These are phyloP conservation scores for Lyophyllum semitale DNA, from an alignment of 768 basidiomycete species.

Conservation along the genomic window DNA sequence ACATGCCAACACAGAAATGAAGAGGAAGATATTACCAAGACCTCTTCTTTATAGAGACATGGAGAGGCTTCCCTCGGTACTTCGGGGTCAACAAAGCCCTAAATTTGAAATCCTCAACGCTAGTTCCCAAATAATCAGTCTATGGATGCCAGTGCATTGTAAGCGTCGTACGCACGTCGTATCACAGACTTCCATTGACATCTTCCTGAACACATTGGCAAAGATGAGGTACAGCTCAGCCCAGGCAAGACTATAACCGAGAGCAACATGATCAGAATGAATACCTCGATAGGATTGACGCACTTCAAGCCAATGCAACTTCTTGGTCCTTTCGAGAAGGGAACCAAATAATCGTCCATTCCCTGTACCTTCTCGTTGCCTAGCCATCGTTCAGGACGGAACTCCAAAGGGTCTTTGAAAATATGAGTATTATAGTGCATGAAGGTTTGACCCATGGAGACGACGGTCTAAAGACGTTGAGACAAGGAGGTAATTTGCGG, in stretches of 20 bases:
- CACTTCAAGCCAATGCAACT: conserved; percentile 9
- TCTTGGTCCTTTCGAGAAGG: conserved; percentile 24
- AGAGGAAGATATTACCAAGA: not conserved
- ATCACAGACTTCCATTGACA: too few species aligned
- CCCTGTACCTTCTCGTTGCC: conserved; percentile 11
- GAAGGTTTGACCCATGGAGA: conserved; percentile 26
- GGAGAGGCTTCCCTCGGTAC: conserved; percentile 3
- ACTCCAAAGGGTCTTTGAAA: conserved; percentile 27
- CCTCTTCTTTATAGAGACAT: not conserved
- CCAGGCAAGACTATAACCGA: conserved; percentile 2
- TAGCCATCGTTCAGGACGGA: conserved; percentile 35
- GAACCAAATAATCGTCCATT: conserved; percentile 23
- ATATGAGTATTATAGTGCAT: conserved; percentile 27
- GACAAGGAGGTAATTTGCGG: too few species aligned
- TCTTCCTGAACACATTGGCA: conserved; percentile 11
- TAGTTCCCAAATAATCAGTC: not conserved
- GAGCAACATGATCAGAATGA: too few species aligned
- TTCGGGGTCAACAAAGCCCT: conserved; percentile 1
- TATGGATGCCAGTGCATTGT: too few species aligned
- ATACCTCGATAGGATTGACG: too few species aligned
- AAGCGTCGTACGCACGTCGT: too few species aligned
- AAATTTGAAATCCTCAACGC: conserved; percentile 7
- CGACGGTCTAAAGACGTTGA: conserved; percentile 23
- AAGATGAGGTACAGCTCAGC: conserved; percentile 10
- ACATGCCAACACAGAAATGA: not conserved